Conservation (phyloP, 345 rosid genomes). For the Acer negundo region DNA sequence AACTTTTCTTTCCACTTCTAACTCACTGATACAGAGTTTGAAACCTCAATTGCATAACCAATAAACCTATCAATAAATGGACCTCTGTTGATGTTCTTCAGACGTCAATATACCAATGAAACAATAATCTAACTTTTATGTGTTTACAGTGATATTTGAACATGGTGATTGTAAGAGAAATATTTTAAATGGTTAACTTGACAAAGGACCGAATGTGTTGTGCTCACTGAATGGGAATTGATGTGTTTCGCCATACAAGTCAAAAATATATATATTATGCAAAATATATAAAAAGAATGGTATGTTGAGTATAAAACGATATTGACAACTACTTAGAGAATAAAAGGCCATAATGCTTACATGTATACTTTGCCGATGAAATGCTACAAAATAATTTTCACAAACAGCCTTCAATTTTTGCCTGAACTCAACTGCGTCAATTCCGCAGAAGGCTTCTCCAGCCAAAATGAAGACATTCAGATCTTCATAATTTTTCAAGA, state of each 20-base stretch:
- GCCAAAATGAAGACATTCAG: slow-evolving; percentile 82
- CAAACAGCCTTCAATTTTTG: slow-evolving; percentile 88
- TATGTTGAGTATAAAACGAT: background rate
- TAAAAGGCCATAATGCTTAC: slow-evolving; percentile 51
- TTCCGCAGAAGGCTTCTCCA: slow-evolving; percentile 97
- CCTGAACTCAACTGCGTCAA: slow-evolving; percentile 90
- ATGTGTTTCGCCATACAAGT: background rate
- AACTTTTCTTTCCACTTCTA: background rate
- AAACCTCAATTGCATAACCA: background rate
- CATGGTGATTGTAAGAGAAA: background rate
- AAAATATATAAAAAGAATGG: slow-evolving; percentile 4
- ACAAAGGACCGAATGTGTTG: background rate
- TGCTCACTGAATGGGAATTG: background rate
- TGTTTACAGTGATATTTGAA: background rate
- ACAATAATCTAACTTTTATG: background rate
- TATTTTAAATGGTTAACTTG: background rate
- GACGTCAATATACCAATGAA: slow-evolving; percentile 7
- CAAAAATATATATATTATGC: background rate
- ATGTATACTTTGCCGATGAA: slow-evolving; percentile 85
- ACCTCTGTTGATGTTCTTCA: background rate
- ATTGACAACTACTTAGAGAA: slow-evolving; percentile 4
- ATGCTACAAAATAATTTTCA: slow-evolving; percentile 77
- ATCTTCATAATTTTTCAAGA: slow-evolving; percentile 90
- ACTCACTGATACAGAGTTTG: background rate
- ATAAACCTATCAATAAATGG: background rate